Conservation (phyloP, 306 rosid species). For the Aeschynomene evenia region DNA sequence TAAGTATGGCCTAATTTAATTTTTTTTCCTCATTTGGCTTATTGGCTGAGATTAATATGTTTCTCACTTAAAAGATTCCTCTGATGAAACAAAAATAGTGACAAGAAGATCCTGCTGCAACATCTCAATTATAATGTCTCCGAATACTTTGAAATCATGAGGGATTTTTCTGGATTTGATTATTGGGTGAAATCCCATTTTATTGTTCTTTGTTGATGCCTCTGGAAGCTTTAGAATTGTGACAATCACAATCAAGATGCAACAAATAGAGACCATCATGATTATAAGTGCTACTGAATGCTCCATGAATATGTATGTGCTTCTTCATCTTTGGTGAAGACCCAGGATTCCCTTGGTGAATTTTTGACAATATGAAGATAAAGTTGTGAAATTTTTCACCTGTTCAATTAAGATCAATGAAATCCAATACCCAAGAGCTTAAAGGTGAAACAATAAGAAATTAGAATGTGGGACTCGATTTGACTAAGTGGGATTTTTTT, state of each 20-base stretch:
- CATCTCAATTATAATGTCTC: constrained; percentile 78
- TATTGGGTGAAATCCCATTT: constrained; percentile 34
- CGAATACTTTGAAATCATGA: constrained; percentile 37
- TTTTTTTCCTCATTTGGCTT: too few species aligned
- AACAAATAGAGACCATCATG: constrained; percentile 46
- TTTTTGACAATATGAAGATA: neutral
- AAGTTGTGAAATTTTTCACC: constrained; percentile 15
- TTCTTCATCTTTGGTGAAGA: constrained; percentile 43
- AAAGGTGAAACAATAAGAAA: too few species aligned
- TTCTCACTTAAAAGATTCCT: too few species aligned
- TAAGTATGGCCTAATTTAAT: too few species aligned
- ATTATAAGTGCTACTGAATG: constrained; percentile 49
- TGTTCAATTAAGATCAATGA: neutral
- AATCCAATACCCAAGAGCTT: neutral
- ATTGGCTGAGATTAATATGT: too few species aligned
- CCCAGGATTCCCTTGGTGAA: neutral
- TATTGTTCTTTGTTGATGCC: constrained; percentile 17
- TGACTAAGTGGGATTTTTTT: too few species aligned
- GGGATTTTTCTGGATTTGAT: constrained; percentile 30
- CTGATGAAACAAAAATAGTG: too few species aligned
- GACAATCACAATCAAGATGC: constrained; percentile 39
- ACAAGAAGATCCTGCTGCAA: too few species aligned
- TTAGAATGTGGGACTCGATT: too few species aligned
- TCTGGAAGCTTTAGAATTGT: constrained; percentile 69
- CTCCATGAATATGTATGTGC: constrained; percentile 38